These are phyloP conservation scores for slime mould (Dictyostelium discoideum) DNA, from an alignment of 78 protist species.

Conservation along the genomic window dicty_2.7 NC_007088.5:71001-71500, in stretches of 20 bases:
- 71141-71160: background rate
- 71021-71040: constrained; percentile 19
- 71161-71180: background rate
- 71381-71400: background rate
- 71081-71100: background rate
- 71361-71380: background rate
- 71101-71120: no score
- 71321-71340: background rate
- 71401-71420: no score
- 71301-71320: constrained; percentile 3
- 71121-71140: background rate
- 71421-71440: background rate
- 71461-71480: background rate
- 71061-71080: constrained; percentile 22
- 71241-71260: background rate
- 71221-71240: constrained; percentile 11
- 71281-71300: constrained; percentile 14
- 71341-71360: background rate
- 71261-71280: background rate
- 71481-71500: no score
- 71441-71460: background rate
- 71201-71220: constrained; percentile 49
- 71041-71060: constrained; percentile 74
- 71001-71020: constrained; percentile 45
- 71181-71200: constrained; percentile 58